These are phyloP conservation scores for Heritiera fomes DNA, from an alignment of 345 rosid genomes.

Conservation along the genomic window DNA sequence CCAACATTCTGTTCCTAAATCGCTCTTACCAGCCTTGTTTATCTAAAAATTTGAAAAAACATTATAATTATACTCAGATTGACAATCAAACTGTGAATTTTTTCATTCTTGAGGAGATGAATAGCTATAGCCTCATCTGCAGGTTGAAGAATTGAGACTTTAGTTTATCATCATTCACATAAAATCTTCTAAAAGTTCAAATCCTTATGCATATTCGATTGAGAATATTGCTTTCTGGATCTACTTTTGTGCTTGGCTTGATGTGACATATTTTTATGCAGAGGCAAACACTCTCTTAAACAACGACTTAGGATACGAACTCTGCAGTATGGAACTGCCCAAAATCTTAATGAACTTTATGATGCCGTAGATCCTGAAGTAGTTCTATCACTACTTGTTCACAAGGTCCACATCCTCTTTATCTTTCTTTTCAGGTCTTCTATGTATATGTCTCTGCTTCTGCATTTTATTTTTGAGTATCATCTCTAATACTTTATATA, in stretches of 20 bases:
- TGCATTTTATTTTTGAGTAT: constrained; percentile 2
- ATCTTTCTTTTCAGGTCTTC: neutral
- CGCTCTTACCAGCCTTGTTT: neutral
- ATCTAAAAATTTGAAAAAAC: constrained; percentile 6
- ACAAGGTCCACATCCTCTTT: constrained; percentile 57
- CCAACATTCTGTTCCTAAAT: constrained; percentile 4
- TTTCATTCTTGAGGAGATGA: constrained; percentile 10
- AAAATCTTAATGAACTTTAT: constrained; percentile 72
- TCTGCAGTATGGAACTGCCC: constrained; percentile 72
- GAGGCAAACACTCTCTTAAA: constrained; percentile 71
- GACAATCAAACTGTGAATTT: neutral
- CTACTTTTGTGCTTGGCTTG: constrained; percentile 21
- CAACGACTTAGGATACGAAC: constrained; percentile 88
- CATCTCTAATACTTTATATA: neutral
- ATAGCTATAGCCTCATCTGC: neutral
- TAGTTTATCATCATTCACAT: neutral
- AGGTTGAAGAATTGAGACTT: constrained; percentile 4
- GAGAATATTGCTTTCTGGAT: neutral
- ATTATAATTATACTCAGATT: neutral
- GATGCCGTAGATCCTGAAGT: constrained; percentile 88
- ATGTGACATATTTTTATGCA: constrained; percentile 35
- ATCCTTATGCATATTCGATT: neutral
- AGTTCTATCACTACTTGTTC: constrained; percentile 84
- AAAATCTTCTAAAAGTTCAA: constrained; percentile 11
- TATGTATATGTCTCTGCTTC: neutral